These are phyloP conservation scores for Cladosporium sp. DNA, from an alignment of 2,329 filamentous ascomycete genomes.

Conservation along the genomic window DNA sequence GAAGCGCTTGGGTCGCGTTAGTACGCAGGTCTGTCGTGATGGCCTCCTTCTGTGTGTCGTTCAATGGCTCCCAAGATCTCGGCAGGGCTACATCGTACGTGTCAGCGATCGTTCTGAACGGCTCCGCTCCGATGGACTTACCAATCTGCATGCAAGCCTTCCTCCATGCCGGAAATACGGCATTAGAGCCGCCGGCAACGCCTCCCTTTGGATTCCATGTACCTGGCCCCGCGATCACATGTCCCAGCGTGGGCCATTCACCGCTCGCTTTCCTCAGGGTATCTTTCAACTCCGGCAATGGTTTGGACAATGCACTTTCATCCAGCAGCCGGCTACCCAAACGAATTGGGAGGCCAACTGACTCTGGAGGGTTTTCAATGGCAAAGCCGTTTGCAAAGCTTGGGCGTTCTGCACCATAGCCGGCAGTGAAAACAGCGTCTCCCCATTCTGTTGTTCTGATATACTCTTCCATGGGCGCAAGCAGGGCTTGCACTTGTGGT, in stretches of 20 bases:
- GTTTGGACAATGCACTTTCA: conserved; percentile 6
- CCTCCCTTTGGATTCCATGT: not conserved
- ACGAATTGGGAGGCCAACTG: conserved; percentile 9
- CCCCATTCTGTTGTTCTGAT: not conserved
- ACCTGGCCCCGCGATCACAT: conserved; percentile 15
- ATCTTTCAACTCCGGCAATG: not conserved
- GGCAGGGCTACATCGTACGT: conserved; percentile 6
- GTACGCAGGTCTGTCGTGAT: conserved; percentile 13
- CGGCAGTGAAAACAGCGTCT: not conserved
- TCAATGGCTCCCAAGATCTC: conserved; percentile 20
- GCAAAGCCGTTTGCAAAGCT: conserved; percentile 5
- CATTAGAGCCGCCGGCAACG: conserved; percentile 16
- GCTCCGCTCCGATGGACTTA: not conserved
- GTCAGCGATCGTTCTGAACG: not conserved
- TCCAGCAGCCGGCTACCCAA: conserved; percentile 13
- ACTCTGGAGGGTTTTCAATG: not conserved
- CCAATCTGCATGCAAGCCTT: conserved; percentile 16
- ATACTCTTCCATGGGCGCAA: conserved; percentile 7
- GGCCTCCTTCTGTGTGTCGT: conserved; percentile 28
- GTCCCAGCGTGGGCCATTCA: conserved; percentile 5
- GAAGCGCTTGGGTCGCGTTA: conserved; percentile 23
- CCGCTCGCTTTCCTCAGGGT: not conserved
- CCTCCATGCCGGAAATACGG: conserved; percentile 19
- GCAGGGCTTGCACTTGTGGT: not conserved
- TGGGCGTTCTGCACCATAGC: not conserved